Percentiles rank a stretch among this genome's conserved stretches.
Conservation (phyloP, 23 red algal genomes). For the Gracilaria domingensis region DNA sequence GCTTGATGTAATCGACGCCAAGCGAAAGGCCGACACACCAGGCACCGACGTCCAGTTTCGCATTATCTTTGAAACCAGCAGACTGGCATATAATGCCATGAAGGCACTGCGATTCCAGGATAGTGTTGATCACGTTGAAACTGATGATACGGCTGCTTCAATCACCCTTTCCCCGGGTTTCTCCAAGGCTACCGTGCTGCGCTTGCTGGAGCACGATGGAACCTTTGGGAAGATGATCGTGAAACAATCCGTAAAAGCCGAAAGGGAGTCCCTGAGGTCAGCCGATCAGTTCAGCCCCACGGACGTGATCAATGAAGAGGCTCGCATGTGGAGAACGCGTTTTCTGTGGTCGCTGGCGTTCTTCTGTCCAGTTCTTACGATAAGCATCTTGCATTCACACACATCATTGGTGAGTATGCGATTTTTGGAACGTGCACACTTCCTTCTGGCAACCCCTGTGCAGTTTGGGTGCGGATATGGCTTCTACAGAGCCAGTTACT, state of each 20-base stretch:
- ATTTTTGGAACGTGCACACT: constrained; percentile 48
- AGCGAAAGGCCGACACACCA: neutral
- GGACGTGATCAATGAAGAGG: constrained; percentile 70
- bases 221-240: constrained; percentile 65
- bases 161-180: constrained; percentile 27
- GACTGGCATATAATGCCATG: constrained; percentile 45
- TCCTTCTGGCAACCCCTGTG: constrained; percentile 86
- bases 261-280: constrained; percentile 3
- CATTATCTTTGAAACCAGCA: constrained; percentile 45
- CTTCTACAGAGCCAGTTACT: constrained; percentile 96
- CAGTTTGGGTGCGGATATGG: constrained; percentile 85
- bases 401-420: constrained; percentile 41
- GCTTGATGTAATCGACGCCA: constrained; percentile 19
- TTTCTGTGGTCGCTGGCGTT: constrained; percentile 82
- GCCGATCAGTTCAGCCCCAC: constrained; percentile 42
- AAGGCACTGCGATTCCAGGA: constrained; percentile 52
- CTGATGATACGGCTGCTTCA: constrained; percentile 2
- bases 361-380: constrained; percentile 76
- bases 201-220: constrained; percentile 48
- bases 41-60: constrained; percentile 1
- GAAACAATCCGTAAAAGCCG: constrained; percentile 33
- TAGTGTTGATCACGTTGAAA: constrained; percentile 23
- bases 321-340: constrained; percentile 62
- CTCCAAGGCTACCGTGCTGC: constrained; percentile 46
- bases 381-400: constrained; percentile 59